Percentiles rank a stretch among this genome's conserved stretches.
Conservation (phyloP, 176 grass and related monocot genomes). For the Aegilops bicornis region DNA sequence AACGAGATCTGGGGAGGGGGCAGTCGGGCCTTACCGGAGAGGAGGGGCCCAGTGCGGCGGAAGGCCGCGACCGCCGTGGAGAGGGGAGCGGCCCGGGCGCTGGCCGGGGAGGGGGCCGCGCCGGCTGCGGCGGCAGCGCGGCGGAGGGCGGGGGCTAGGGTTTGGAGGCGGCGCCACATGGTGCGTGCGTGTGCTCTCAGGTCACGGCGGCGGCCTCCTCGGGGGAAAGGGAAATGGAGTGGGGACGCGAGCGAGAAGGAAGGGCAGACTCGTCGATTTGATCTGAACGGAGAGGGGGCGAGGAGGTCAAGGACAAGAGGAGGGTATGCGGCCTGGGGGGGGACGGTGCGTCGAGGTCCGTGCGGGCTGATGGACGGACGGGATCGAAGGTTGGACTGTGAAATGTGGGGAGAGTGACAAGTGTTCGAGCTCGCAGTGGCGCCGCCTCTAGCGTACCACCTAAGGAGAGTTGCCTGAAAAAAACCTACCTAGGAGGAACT, state of each 20-base stretch:
- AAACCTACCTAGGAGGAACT: no score
- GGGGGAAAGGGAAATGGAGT: constrained; percentile 7
- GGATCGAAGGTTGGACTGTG: background rate
- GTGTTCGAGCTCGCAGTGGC: background rate
- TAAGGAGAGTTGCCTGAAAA: no score
- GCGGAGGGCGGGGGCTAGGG: constrained; percentile 50
- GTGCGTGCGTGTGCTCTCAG: constrained; percentile 39
- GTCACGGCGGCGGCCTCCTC: constrained; percentile 39
- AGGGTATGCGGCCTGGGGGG: background rate
- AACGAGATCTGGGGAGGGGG: constrained; percentile 32
- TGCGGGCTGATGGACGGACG: constrained; percentile 4
- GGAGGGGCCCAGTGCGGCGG: constrained; percentile 62
- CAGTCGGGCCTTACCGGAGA: constrained; percentile 49
- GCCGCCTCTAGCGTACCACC: background rate
- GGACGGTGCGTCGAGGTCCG: background rate
- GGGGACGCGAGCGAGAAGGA: constrained; percentile 1
- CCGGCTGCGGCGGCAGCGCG: constrained; percentile 32
- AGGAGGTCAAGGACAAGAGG: background rate
- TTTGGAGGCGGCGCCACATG: constrained; percentile 80
- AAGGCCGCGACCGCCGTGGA: constrained; percentile 48
- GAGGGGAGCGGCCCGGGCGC: constrained; percentile 25
- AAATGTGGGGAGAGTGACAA: background rate
- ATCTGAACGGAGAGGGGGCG: constrained; percentile 15
- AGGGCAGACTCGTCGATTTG: constrained; percentile 34
- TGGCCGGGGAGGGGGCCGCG: background rate